Evolutionary conservation across 805 yeast genomes (phyloP).

Genomic region (Candida ascalaphidarum): DNA sequence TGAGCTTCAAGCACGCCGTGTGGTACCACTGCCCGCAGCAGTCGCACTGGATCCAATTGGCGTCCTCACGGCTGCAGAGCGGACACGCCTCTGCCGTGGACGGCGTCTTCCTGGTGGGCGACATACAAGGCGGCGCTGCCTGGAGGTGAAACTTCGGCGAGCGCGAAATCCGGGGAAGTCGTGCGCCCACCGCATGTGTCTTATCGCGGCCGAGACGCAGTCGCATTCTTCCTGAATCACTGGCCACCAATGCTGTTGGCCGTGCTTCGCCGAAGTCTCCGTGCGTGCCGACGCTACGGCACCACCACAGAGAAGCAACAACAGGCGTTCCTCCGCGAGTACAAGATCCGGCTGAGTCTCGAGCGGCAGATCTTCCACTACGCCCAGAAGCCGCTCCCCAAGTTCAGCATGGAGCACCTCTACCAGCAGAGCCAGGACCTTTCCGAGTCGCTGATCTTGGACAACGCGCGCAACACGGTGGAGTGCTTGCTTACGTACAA

Average conservation of each 20-base stretch:
- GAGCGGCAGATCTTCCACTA: slow-evolving; percentile 53
- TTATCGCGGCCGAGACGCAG: no score
- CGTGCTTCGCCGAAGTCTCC: no score
- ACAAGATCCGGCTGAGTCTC: slow-evolving; percentile 48
- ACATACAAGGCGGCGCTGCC: no score
- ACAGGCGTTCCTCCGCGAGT: slow-evolving; percentile 39
- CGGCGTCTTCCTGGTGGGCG: no score
- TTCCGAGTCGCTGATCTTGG: slow-evolving; percentile 24
- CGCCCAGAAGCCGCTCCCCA: slow-evolving; percentile 44
- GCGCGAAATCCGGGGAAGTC: no score
- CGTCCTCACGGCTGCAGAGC: no score
- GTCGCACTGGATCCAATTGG: slow-evolving; percentile 51
- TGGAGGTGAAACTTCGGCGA: no score
- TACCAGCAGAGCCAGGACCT: slow-evolving; percentile 34
- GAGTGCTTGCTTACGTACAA: slow-evolving; percentile 51
- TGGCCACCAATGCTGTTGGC: no score
- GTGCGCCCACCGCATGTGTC: no score
- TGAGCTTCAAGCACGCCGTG: slow-evolving; percentile 28
- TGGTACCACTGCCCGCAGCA: slow-evolving; percentile 51
- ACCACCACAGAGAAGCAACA: slow-evolving; percentile 11
- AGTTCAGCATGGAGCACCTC: slow-evolving; percentile 43
- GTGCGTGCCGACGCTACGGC: no score
- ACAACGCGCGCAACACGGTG: slow-evolving; percentile 48
- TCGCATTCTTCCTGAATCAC: no score
- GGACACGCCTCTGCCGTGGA: no score